Conservation (phyloP, 768 basidiomycete species). For the Trametes villosa region DNA sequence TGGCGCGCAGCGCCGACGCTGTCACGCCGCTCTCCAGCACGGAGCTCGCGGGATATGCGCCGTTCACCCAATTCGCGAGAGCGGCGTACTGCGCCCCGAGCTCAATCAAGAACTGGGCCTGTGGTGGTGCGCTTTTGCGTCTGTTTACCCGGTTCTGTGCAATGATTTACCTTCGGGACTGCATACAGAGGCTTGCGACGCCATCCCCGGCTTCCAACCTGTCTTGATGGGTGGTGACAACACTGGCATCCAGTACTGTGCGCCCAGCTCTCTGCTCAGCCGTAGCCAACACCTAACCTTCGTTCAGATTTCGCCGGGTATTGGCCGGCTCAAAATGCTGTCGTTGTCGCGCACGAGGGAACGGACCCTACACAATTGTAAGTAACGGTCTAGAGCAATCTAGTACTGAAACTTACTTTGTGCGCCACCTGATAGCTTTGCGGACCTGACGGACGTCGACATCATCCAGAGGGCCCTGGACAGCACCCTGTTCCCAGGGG, state of each 20-base stretch:
- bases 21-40: constrained; percentile 34
- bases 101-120: constrained; percentile 46
- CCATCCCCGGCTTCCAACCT: constrained; percentile 45
- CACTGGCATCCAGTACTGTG: constrained; percentile 51
- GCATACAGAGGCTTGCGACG: constrained; percentile 42
- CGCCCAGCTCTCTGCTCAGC: constrained; percentile 12
- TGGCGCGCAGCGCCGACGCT: neutral
- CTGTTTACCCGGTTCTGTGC: neutral
- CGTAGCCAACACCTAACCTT: neutral
- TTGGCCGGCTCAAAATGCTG: constrained; percentile 51
- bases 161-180: constrained; percentile 13
- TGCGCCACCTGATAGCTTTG: constrained; percentile 39
- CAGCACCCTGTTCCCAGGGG: constrained; percentile 57
- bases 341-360: constrained; percentile 66
- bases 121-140: constrained; percentile 36
- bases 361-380: constrained; percentile 61
- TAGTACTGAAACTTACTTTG: neutral
- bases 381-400: constrained; percentile 22
- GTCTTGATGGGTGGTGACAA: constrained; percentile 56
- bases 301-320: constrained; percentile 58
- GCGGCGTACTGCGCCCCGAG: constrained; percentile 56
- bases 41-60: constrained; percentile 44
- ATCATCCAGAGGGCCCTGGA: constrained; percentile 46
- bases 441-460: constrained; percentile 55
- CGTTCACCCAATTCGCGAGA: constrained; percentile 56